Evolutionary conservation across 2,329 filamentous ascomycete species (phyloP).

Genomic region (Kalmusia sp.): DNA sequence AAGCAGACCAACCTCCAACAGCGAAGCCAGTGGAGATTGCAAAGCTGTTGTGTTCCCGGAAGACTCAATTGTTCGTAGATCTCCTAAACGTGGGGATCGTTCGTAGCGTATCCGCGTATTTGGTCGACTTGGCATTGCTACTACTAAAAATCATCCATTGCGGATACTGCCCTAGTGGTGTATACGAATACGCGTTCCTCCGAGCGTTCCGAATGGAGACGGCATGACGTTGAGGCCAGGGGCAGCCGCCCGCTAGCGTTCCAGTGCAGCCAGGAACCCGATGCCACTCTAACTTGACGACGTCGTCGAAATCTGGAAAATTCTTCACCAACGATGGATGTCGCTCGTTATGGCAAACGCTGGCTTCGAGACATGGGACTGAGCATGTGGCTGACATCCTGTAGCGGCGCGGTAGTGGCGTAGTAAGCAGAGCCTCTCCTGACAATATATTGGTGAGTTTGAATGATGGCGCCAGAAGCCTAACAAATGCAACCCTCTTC

Average conservation of each 20-base stretch:
- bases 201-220: background rate
- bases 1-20: background rate
- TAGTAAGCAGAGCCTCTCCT: background rate
- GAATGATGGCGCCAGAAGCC: background rate
- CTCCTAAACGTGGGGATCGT: background rate
- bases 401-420: background rate
- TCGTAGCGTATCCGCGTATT: background rate
- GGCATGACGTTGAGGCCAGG: background rate
- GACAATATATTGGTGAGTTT: background rate
- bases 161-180: background rate
- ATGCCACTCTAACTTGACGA: background rate
- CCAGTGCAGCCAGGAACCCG: background rate
- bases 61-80: background rate
- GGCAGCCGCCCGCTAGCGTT: background rate
- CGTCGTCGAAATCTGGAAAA: background rate
- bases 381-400: background rate
- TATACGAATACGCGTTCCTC: background rate
- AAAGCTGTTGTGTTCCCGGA: background rate
- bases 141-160: background rate
- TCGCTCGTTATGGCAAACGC: background rate
- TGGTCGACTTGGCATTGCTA: background rate
- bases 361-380: conserved; percentile 1
- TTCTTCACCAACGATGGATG: too few relatives aligned
- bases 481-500: conserved; percentile 1
- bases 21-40: background rate